Conservation (phyloP, 441 rosid genomes). For the Arabidopsis lyrata region DNA sequence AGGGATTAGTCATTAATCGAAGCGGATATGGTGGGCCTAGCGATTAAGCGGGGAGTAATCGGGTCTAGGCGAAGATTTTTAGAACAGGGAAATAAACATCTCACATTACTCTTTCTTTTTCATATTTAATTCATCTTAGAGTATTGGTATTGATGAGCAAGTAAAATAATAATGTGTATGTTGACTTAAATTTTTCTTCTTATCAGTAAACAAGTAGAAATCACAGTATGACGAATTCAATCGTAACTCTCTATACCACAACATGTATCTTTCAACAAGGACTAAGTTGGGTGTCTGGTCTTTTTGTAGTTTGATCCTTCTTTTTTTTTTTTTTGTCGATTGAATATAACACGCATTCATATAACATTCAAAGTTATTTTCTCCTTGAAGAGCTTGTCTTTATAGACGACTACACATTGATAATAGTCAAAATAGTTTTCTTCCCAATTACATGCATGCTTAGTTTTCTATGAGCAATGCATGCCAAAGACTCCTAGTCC, state of each 20-base stretch:
- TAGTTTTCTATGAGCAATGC: slow-evolving; percentile 2
- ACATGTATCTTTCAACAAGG: not conserved
- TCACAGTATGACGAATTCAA: not conserved
- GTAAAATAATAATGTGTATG: slow-evolving; percentile 23
- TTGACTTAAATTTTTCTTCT: slow-evolving; percentile 19
- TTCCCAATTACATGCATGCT: slow-evolving; percentile 18
- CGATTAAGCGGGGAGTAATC: too few species aligned
- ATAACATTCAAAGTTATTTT: not conserved
- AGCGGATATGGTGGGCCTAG: too few species aligned
- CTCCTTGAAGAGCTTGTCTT: not conserved
- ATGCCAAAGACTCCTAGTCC: not conserved
- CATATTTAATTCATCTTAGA: slow-evolving; percentile 12
- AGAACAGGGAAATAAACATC: too few species aligned
- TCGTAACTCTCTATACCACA: not conserved
- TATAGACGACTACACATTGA: not conserved
- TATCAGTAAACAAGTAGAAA: not conserved
- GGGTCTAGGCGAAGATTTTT: too few species aligned
- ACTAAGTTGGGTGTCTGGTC: not conserved
- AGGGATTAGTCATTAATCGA: too few species aligned
- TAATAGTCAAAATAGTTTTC: not conserved
- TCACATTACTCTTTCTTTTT: slow-evolving; percentile 22
- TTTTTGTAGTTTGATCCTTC: not conserved
- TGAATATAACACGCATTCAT: not conserved
- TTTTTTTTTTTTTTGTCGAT: not conserved
- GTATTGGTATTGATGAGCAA: slow-evolving; percentile 4